These are phyloP conservation scores for Fusarium fracticaudum DNA, from an alignment of 2,329 filamentous ascomycete species.

Conservation along the genomic window DNA sequence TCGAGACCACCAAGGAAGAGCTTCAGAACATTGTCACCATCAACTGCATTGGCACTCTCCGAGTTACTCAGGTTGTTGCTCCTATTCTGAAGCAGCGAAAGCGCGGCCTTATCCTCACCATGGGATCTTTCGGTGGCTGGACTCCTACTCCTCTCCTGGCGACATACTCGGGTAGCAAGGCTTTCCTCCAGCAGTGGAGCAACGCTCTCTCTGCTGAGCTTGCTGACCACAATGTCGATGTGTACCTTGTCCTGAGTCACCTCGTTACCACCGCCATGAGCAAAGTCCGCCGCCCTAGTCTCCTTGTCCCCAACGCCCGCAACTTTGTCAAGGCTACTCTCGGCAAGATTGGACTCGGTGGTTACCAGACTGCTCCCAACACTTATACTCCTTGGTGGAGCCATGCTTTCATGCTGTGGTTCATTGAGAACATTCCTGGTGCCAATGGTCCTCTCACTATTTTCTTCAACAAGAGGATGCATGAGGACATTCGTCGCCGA, in stretches of 20 bases:
- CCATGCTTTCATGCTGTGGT: constrained; percentile 89
- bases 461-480: constrained; percentile 71
- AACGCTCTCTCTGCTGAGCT: constrained; percentile 86
- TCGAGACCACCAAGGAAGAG: constrained; percentile 80
- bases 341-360: constrained; percentile 82
- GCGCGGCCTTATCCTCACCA: constrained; percentile 90
- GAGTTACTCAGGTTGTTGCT: constrained; percentile 84
- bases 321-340: constrained; percentile 83
- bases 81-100: constrained; percentile 87
- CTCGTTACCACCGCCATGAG: constrained; percentile 97
- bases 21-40: constrained; percentile 91
- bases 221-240: constrained; percentile 80
- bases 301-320: constrained; percentile 82
- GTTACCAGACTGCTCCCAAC: constrained; percentile 80
- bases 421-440: constrained; percentile 69
- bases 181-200: constrained; percentile 97
- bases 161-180: constrained; percentile 97
- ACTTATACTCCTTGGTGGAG: constrained; percentile 95
- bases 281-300: constrained; percentile 84
- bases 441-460: constrained; percentile 59
- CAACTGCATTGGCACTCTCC: constrained; percentile 92
- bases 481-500: constrained; percentile 81
- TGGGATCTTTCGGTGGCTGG: constrained; percentile 96
- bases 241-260: constrained; percentile 92
- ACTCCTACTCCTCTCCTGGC: constrained; percentile 91